These are phyloP conservation scores for Rhodotorula sp. DNA, from an alignment of 1,284 basidiomycete genomes.

Conservation along the genomic window DNA sequence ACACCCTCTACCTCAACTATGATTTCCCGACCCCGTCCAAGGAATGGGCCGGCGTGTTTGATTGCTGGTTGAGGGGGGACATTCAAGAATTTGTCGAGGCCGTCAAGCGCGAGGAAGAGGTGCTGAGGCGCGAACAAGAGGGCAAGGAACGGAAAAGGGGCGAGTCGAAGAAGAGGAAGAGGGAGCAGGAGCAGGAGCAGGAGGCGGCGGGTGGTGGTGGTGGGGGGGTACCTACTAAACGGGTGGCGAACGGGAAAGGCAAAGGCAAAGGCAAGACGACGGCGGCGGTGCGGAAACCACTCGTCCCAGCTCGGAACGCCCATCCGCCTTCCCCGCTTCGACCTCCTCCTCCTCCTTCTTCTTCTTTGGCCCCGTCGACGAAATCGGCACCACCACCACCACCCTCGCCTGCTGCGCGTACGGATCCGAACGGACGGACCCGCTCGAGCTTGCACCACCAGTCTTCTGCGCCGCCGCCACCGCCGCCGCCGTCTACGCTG, in stretches of 20 bases:
- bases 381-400: neutral
- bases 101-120: conserved; percentile 25
- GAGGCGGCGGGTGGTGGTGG: neutral
- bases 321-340: neutral
- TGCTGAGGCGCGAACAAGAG: neutral
- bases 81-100: conserved; percentile 70
- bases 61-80: conserved; percentile 87
- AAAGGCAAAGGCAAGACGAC: neutral
- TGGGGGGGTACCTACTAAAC: neutral
- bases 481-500: neutral
- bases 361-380: too few species aligned
- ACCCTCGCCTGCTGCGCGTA: neutral
- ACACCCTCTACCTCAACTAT: conserved; percentile 79
- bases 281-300: neutral
- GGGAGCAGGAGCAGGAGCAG: neutral
- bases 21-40: conserved; percentile 82
- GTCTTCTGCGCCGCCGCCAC: neutral
- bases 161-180: conserved; percentile 1
- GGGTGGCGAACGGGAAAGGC: neutral
- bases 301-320: neutral
- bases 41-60: conserved; percentile 89
- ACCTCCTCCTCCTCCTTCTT: neutral
- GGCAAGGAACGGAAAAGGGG: neutral
- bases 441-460: neutral
- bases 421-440: neutral